Evolutionary conservation across 306 rosid species (phyloP).

Genomic region (Delonix regia): DNA sequence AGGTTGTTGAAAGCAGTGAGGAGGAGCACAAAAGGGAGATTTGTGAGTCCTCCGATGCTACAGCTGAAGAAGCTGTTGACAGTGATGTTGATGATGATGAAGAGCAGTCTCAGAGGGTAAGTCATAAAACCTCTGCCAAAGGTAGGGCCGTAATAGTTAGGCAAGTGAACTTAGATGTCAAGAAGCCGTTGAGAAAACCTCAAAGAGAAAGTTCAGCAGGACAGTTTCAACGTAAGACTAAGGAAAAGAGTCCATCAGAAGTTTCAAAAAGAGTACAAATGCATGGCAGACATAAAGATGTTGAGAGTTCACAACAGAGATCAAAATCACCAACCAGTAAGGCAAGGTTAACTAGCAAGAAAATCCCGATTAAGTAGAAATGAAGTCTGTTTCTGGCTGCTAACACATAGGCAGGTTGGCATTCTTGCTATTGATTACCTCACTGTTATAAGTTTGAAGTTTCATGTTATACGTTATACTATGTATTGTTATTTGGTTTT

Average conservation of each 20-base stretch:
- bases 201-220: slow-evolving; percentile 35
- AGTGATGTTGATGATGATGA: slow-evolving; percentile 36
- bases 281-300: slow-evolving; percentile 28
- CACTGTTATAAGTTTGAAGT: slow-evolving; percentile 19
- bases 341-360: slow-evolving; percentile 39
- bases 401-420: slow-evolving; percentile 33
- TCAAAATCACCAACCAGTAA: slow-evolving; percentile 37
- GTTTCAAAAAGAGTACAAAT: slow-evolving; percentile 31
- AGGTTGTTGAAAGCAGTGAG: slow-evolving; percentile 34
- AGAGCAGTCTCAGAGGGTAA: slow-evolving; percentile 28
- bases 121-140: slow-evolving; percentile 28
- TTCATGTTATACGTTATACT: not conserved
- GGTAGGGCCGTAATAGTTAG: slow-evolving; percentile 29
- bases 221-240: slow-evolving; percentile 17
- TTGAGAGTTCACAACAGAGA: slow-evolving; percentile 19
- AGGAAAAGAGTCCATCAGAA: slow-evolving; percentile 22
- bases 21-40: slow-evolving; percentile 41
- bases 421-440: slow-evolving; percentile 29
- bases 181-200: slow-evolving; percentile 39
- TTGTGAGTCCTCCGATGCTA: slow-evolving; percentile 44
- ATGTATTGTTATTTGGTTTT: not conserved
- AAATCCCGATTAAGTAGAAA: slow-evolving; percentile 27
- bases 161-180: slow-evolving; percentile 28
- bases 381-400: slow-evolving; percentile 26
- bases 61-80: slow-evolving; percentile 47